Percentiles rank a stretch among this genome's conserved stretches.
Conservation (phyloP, 257 asterid species). For the Fraxinus cuspidata region DNA sequence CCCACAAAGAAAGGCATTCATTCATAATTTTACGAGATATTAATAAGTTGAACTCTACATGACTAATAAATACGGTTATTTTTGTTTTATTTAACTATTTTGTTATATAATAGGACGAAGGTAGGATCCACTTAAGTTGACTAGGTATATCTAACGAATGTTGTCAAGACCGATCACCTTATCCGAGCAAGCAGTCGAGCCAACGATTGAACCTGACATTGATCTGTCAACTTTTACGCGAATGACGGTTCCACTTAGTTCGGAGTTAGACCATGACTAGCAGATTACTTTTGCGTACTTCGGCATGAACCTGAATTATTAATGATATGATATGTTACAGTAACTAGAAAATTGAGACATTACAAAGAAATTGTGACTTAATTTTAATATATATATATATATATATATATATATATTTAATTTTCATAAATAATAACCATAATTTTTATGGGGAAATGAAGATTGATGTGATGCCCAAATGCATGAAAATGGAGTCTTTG, state of each 20-base stretch:
- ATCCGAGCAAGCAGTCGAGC: not conserved
- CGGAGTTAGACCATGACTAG: too few relatives aligned
- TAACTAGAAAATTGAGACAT: too few relatives aligned
- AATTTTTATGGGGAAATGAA: not conserved
- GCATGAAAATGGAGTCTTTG: slow-evolving; percentile 16
- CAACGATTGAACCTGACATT: not conserved
- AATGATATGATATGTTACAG: too few relatives aligned
- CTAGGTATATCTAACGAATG: not conserved
- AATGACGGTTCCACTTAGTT: too few relatives aligned
- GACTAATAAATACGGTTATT: not conserved
- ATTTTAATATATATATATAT: too few relatives aligned
- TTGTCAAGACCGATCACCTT: not conserved
- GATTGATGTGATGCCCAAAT: slow-evolving; percentile 21
- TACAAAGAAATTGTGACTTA: too few relatives aligned
- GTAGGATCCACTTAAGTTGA: too few relatives aligned
- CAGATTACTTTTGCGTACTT: too few relatives aligned
- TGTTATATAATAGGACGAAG: not conserved
- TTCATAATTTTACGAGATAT: not conserved
- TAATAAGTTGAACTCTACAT: not conserved
- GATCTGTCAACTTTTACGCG: not conserved
- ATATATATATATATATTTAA: too few relatives aligned
- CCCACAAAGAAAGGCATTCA: slow-evolving; percentile 1
- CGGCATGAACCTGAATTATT: too few relatives aligned
- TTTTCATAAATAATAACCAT: too few relatives aligned
- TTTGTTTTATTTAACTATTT: too few relatives aligned